Conservation (phyloP, 148 eudicot genomes). For the Selenicereus undatus region DNA sequence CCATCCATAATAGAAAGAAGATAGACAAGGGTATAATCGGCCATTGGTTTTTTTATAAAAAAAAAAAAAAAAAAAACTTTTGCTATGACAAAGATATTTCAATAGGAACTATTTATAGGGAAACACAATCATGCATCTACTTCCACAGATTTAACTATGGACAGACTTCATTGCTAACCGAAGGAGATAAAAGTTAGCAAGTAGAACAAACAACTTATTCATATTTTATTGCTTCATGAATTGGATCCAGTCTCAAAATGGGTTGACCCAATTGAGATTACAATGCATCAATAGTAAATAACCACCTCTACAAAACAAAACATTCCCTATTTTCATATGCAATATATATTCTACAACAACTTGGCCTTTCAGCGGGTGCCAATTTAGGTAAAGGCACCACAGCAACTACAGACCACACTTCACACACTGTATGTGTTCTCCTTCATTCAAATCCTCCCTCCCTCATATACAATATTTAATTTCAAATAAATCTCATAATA, state of each 20-base stretch:
- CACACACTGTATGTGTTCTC: not conserved
- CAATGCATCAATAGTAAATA: not conserved
- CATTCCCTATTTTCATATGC: not conserved
- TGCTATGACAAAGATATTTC: no score
- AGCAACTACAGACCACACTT: constrained; percentile 2
- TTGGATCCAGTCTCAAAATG: not conserved
- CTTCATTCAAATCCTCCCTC: not conserved
- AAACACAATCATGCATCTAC: no score
- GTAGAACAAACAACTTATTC: no score
- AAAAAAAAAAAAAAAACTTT: no score
- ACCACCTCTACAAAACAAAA: not conserved
- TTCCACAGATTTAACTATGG: no score
- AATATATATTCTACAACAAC: not conserved
- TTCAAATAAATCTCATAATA: not conserved
- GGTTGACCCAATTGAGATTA: not conserved
- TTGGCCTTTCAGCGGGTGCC: constrained; percentile 7
- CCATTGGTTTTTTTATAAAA: no score
- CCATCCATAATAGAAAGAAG: no score
- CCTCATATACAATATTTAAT: constrained; percentile 2
- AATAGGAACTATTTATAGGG: no score
- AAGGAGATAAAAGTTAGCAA: no score
- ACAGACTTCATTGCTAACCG: no score
- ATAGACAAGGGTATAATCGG: no score
- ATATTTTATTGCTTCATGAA: not conserved
- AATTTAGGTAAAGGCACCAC: constrained; percentile 6